Conservation (phyloP, 768 basidiomycete genomes). For the Pleurotus salmoneostramineus region DNA sequence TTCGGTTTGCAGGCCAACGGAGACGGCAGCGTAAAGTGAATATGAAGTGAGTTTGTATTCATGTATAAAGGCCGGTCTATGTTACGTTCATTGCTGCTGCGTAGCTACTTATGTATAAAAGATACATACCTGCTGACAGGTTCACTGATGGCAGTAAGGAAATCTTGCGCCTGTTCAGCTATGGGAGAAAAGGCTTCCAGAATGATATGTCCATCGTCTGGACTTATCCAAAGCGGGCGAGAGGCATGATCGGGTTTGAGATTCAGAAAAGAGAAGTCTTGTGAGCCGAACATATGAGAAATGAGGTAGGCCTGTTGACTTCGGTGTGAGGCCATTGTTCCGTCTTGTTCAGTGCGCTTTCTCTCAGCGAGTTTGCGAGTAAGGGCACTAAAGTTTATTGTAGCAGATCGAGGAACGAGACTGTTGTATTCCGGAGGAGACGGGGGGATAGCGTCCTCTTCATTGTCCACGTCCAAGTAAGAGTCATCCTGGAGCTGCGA, state of each 20-base stretch:
- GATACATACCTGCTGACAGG: slow-evolving; percentile 91
- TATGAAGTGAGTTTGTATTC: slow-evolving; percentile 99
- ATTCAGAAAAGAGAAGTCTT: slow-evolving; percentile 83
- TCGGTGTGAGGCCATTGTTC: slow-evolving; percentile 56
- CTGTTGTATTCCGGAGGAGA: slow-evolving; percentile 45
- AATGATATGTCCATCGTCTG: slow-evolving; percentile 89
- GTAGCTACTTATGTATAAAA: slow-evolving; percentile 23
- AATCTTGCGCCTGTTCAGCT: slow-evolving; percentile 97
- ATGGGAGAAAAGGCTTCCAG: slow-evolving; percentile 97
- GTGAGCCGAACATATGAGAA: slow-evolving; percentile 79
- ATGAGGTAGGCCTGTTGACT: slow-evolving; percentile 73
- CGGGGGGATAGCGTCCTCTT: slow-evolving; percentile 53
- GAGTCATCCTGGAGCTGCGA: slow-evolving; percentile 50
- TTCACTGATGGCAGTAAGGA: slow-evolving; percentile 95
- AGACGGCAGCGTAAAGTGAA: slow-evolving; percentile 97
- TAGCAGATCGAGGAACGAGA: slow-evolving; percentile 65
- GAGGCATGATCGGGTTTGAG: slow-evolving; percentile 89
- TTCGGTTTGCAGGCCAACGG: slow-evolving; percentile 95
- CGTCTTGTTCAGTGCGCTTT: slow-evolving; percentile 37
- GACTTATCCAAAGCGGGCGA: slow-evolving; percentile 95
- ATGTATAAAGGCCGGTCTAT: slow-evolving; percentile 94
- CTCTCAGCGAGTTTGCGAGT: slow-evolving; percentile 75
- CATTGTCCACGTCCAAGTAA: slow-evolving; percentile 49
- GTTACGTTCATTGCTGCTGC: slow-evolving; percentile 16
- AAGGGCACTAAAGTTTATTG: slow-evolving; percentile 85